These are phyloP conservation scores for Inosperma sp. DNA, from an alignment of 768 basidiomycete genomes.

Conservation along the genomic window DNA sequence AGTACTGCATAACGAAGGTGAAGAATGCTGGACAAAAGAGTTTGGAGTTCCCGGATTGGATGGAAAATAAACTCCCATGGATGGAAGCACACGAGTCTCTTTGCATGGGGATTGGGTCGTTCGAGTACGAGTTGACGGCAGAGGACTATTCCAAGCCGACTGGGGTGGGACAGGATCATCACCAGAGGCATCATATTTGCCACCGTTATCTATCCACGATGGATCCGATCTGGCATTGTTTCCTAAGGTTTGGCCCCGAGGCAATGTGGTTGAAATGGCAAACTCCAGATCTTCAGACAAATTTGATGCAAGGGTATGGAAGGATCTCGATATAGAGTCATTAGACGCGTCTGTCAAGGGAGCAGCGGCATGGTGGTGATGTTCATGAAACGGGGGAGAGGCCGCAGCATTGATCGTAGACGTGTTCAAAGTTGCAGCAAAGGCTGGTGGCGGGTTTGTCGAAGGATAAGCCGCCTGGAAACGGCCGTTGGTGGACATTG, in stretches of 20 bases:
- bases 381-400: conserved; percentile 20
- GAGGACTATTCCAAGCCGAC: conserved; percentile 13
- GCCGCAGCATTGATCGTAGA: conserved; percentile 13
- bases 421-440: neutral
- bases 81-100: no score
- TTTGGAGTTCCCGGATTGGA: no score
- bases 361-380: conserved; percentile 33
- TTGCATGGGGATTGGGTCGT: conserved; percentile 1
- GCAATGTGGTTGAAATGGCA: neutral
- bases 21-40: no score
- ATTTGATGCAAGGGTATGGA: conserved; percentile 46
- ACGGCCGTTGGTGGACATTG: conserved; percentile 43
- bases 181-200: no score
- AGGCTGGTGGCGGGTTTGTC: conserved; percentile 23
- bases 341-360: conserved; percentile 21
- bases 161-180: conserved; percentile 22
- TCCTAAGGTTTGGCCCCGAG: conserved; percentile 29
- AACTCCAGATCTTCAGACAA: conserved; percentile 3
- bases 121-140: conserved; percentile 12
- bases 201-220: no score
- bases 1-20: conserved; percentile 13
- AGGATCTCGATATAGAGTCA: conserved; percentile 45
- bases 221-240: no score
- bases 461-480: conserved; percentile 37
- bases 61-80: conserved; percentile 28